These are phyloP conservation scores for Hysterangium stoloniferum DNA, from an alignment of 768 basidiomycete species.

Conservation along the genomic window DNA sequence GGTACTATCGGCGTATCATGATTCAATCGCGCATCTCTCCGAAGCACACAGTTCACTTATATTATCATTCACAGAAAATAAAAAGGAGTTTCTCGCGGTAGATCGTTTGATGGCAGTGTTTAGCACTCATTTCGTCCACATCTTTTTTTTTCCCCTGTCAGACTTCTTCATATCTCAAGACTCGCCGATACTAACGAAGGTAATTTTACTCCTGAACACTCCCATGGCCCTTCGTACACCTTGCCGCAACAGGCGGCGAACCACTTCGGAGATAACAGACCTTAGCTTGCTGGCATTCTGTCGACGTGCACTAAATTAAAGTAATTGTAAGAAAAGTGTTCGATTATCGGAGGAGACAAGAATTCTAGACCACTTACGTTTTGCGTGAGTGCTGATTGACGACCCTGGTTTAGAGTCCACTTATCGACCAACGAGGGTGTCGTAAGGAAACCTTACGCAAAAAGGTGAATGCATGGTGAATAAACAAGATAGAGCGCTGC, in stretches of 20 bases:
- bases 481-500: background rate
- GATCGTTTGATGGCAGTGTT: too few relatives aligned
- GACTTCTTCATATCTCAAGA: too few relatives aligned
- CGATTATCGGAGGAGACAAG: background rate
- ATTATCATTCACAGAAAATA: too few relatives aligned
- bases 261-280: conserved; percentile 20
- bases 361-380: conserved; percentile 5
- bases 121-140: too few relatives aligned
- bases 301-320: conserved; percentile 15
- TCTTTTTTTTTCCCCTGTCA: too few relatives aligned
- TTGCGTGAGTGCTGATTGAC: conserved; percentile 13
- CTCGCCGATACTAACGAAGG: too few relatives aligned
- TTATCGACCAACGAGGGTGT: conserved; percentile 15
- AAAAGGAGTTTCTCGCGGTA: too few relatives aligned
- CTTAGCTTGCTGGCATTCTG: conserved; percentile 19
- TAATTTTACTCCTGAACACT: conserved; percentile 16
- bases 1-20: too few relatives aligned
- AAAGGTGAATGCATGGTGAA: background rate
- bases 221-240: conserved; percentile 18
- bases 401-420: conserved; percentile 20
- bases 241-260: conserved; percentile 17
- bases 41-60: too few relatives aligned
- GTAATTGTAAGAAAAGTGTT: background rate
- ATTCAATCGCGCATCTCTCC: too few relatives aligned
- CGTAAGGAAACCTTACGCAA: conserved; percentile 13